phyloP scores from a whole-genome alignment of 2,329 filamentous ascomycete species.

The Aspergillus hiratsukae region DNA sequence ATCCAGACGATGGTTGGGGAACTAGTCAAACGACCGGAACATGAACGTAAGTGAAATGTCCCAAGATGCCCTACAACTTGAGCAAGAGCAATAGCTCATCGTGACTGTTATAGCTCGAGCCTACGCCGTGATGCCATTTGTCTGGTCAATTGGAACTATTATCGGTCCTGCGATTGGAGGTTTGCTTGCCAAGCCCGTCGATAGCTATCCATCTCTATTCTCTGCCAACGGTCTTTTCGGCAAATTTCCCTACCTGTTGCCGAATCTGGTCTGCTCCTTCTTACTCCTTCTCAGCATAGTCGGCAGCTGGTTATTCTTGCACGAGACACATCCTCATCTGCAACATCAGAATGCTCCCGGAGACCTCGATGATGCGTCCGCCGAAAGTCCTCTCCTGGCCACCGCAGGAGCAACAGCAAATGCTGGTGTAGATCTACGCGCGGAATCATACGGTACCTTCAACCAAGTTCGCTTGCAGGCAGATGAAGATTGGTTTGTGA shows the following conservation, averaged over 20 bases:
- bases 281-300: conserved; percentile 75
- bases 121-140: conserved; percentile 89
- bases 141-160: conserved; percentile 88
- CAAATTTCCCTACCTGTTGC: conserved; percentile 78
- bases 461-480: conserved; percentile 52
- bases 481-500: conserved; percentile 50
- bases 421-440: conserved; percentile 66
- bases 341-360: conserved; percentile 48
- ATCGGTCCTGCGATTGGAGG: conserved; percentile 78
- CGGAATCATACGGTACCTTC: conserved; percentile 78
- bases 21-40: conserved; percentile 74
- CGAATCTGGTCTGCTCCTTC: conserved; percentile 76
- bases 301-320: conserved; percentile 72
- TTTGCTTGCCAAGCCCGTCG: conserved; percentile 72
- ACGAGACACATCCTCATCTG: conserved; percentile 87
- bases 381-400: conserved; percentile 70
- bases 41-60: conserved; percentile 64
- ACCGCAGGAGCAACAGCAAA: conserved; percentile 71
- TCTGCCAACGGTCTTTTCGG: conserved; percentile 66
- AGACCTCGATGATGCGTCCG: conserved; percentile 41
- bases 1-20: conserved; percentile 93
- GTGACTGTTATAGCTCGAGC: conserved; percentile 58
- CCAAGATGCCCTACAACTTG: neutral
- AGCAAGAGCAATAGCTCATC: conserved; percentile 6
- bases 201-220: conserved; percentile 68